Evolutionary conservation across 1,284 basidiomycete genomes (phyloP), one percentile per base, ranked within the genome.

Genomic region (Cerioporus squamosus): DNA sequence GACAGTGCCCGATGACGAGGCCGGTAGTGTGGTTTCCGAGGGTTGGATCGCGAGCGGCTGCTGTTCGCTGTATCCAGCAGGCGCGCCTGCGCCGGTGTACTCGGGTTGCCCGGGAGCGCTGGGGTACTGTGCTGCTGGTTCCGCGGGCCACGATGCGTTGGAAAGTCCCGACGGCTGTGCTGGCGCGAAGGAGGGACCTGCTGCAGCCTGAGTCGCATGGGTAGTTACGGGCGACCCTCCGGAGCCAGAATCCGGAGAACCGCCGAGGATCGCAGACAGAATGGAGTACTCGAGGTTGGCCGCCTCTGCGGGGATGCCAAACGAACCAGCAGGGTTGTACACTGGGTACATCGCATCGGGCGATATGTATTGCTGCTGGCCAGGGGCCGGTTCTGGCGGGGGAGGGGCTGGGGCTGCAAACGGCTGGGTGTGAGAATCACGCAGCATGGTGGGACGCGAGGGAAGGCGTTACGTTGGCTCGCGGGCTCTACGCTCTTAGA

Each of bases 231-330:
- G 49, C 77, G 76, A 52, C 70, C 61, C 65, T 15, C 78, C 51
- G 74, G 75, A 44, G 69, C 73, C 68, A 10, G 66, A 81, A 51
- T 87, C 87, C 47, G 84, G 81, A 8, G 86, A 88, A 65, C 89
- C 91, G 36, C 91, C 91, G 46, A 97, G 81, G 73, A 97, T 96
- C n/a, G 90, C 89, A 36, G 91, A 93, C 7, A 97, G 82, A 60
- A 96, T 95, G 47, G 92, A 93, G 74, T 96, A 96, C 71, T 97
- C 95, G 59, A 95, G 81, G 72, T 94, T 95, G 15, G 93, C 93
- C 17, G 91, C 91, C 72, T 95, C 92, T 43, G 92, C 81, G 69
- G 90, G 84, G 69, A 89, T 83, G 24, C 85, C 87, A 70, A 88
- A 86, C 24, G 85, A 42, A 8, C 53, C 40, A 8, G 61, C 33